These are phyloP conservation scores for Protea cynaroides DNA, from an alignment of 164 flowering plant species.

Conservation along the genomic window DNA sequence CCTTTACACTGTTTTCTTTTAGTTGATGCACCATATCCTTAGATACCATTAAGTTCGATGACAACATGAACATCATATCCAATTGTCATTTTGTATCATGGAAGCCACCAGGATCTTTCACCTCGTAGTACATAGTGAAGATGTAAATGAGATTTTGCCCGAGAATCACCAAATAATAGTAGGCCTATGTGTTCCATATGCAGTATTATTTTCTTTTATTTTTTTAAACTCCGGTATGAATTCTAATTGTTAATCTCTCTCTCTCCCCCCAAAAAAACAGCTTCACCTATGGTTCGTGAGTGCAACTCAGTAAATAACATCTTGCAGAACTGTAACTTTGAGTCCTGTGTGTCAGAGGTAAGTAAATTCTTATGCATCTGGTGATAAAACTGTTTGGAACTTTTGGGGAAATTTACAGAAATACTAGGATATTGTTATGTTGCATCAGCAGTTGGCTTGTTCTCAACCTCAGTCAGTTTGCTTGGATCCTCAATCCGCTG, in stretches of 20 bases:
- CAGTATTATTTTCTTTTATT: neutral
- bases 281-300: constrained; percentile 16
- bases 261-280: too few relatives aligned
- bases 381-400: neutral
- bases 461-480: constrained; percentile 20
- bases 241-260: neutral
- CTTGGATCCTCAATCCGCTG: constrained; percentile 19
- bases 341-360: constrained; percentile 37
- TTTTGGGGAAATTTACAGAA: neutral
- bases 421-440: neutral
- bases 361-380: constrained; percentile 10
- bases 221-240: neutral
- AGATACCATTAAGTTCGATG: neutral
- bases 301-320: constrained; percentile 16
- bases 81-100: neutral
- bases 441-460: constrained; percentile 1
- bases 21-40: too few relatives aligned
- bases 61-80: neutral
- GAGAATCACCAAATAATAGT: neutral
- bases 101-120: neutral
- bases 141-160: too few relatives aligned
- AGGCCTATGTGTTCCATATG: neutral
- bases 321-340: constrained; percentile 16
- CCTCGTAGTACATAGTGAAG: too few relatives aligned
- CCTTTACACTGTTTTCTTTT: too few relatives aligned